Evolutionary conservation across 2,329 filamentous ascomycete species (phyloP).

Genomic region (Botryotinia calthae): DNA sequence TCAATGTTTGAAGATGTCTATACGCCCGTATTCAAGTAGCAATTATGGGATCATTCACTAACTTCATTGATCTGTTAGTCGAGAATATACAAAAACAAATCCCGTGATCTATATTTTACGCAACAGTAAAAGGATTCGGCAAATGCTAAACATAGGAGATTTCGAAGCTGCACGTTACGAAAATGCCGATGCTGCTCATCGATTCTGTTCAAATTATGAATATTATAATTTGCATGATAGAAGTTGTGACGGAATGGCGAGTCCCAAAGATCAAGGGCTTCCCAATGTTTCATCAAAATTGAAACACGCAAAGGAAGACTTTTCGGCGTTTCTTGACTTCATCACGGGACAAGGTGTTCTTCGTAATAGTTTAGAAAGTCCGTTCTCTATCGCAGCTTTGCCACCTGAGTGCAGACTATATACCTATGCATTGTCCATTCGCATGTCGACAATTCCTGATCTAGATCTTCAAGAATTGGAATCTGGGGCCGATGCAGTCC

Average conservation of each 20-base stretch:
- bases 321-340: slow-evolving; percentile 57
- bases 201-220: slow-evolving; percentile 61
- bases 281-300: slow-evolving; percentile 48
- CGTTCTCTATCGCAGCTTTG: slow-evolving; percentile 58
- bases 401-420: slow-evolving; percentile 59
- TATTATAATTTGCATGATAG: slow-evolving; percentile 56
- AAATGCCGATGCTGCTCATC: slow-evolving; percentile 46
- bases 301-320: slow-evolving; percentile 56
- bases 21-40: background rate
- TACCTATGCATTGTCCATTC: slow-evolving; percentile 65
- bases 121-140: slow-evolving; percentile 61
- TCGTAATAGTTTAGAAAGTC: slow-evolving; percentile 55
- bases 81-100: slow-evolving; percentile 60
- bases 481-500: slow-evolving; percentile 58
- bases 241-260: slow-evolving; percentile 40
- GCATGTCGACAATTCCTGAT: slow-evolving; percentile 55
- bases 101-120: slow-evolving; percentile 70
- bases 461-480: slow-evolving; percentile 54
- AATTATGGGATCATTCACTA: background rate
- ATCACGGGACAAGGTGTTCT: slow-evolving; percentile 53
- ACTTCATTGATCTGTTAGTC: slow-evolving; percentile 25
- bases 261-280: slow-evolving; percentile 44
- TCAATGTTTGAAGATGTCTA: background rate
- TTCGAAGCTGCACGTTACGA: slow-evolving; percentile 44
- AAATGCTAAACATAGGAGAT: slow-evolving; percentile 44